Base-by-base conservation (phyloP, 306 rosid species). In the Myrica gale region DNA sequence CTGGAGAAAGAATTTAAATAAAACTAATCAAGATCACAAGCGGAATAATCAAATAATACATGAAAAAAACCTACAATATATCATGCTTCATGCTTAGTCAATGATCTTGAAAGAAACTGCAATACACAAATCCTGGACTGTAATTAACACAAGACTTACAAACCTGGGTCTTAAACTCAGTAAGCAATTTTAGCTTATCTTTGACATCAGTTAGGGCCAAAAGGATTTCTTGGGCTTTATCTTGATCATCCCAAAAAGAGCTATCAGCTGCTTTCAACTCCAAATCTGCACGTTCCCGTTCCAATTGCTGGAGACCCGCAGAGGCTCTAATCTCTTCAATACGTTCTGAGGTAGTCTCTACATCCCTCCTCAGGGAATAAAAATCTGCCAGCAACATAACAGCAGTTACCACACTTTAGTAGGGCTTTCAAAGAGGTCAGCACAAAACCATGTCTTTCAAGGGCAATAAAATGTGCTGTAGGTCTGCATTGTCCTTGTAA, bases 181-280 rank as follows among this genome's bases (percentile, higher is more conserved):
- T 50, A 73, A 94, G 96, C 89, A 89, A 72, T 66, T 85, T 92
- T 9, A 92, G 86, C 86, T 83, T 92, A 58, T 94, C 98, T 84
- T 92, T 94, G 80, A 87, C 87, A 72, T 94, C 97, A 60, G 93
- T 85, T 73, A 92, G 80, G 23, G 92, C 86, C 43, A 71, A 78
- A 66, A 95, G 97, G 79, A 82, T 86, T 81, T 89, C 82, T 80
- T 94, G 97, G 82, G 98, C 98, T 76, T 77, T 84, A 75, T 89
- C 86, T 81, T 82, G 91, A 79, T 94, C 78, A 69, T 92, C 96
- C 98, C 98, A 94, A 73, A 94, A 88, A 82, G 93, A 78, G 84
- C 47, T 77, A 68, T 79, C 89, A 17, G 93, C 77, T 21, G 97
- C 95, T 83, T 89, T 84, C 71, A 81, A 86, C 86, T 94, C 98